phyloP scores from a whole-genome alignment of 371 early-diverging fungal genomes.

The Apophysomyces variabilis region DNA sequence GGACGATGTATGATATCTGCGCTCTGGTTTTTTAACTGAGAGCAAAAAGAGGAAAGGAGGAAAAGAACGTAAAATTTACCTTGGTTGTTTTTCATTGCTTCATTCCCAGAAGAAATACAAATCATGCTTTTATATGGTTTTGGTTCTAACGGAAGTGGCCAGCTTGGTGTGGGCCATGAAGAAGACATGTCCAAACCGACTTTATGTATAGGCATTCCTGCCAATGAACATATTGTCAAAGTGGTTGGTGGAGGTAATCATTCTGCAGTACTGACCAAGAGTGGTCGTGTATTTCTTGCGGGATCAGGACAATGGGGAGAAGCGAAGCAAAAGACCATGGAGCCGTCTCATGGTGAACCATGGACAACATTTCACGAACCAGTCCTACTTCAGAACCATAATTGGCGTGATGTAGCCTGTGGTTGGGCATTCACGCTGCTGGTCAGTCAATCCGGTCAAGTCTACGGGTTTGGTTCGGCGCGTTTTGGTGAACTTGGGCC shows the following conservation, averaged over 20 bases:
- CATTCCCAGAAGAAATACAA: too few relatives aligned
- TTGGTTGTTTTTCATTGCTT: too few relatives aligned
- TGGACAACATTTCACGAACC: slow-evolving; percentile 23
- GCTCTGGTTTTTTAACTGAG: not conserved
- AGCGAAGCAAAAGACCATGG: slow-evolving; percentile 6
- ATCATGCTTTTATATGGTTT: slow-evolving; percentile 46
- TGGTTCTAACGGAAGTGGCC: slow-evolving; percentile 70
- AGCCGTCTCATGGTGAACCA: not conserved
- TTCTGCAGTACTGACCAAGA: slow-evolving; percentile 52
- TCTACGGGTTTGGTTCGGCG: slow-evolving; percentile 58
- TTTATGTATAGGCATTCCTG: slow-evolving; percentile 34
- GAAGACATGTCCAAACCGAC: slow-evolving; percentile 40
- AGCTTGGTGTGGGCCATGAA: slow-evolving; percentile 60
- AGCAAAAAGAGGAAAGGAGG: too few relatives aligned
- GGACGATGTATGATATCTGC: too few relatives aligned
- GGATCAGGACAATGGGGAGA: slow-evolving; percentile 28
- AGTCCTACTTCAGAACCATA: not conserved
- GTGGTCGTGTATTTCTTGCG: slow-evolving; percentile 24
- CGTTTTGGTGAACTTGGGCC: slow-evolving; percentile 56
- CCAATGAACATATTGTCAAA: slow-evolving; percentile 25
- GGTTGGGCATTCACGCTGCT: slow-evolving; percentile 66
- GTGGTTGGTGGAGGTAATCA: slow-evolving; percentile 71
- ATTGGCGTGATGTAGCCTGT: slow-evolving; percentile 58
- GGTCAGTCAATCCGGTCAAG: slow-evolving; percentile 30
- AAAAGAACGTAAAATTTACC: too few relatives aligned